These are phyloP conservation scores for Nasturtium officinale DNA, from an alignment of 345 rosid species.

Conservation along the genomic window DNA sequence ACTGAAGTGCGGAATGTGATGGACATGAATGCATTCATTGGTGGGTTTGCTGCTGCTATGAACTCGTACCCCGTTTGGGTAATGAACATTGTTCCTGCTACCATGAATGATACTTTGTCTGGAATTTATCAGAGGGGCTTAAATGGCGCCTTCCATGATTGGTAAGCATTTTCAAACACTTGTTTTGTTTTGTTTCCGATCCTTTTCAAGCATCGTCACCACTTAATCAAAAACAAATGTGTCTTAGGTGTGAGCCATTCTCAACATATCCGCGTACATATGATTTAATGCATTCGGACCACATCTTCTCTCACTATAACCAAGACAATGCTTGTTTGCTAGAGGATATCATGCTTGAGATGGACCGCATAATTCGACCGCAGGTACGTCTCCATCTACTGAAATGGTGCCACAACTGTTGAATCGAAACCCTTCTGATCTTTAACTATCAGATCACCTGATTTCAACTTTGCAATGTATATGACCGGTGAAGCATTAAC, in stretches of 20 bases:
- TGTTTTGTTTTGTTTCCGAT: not conserved
- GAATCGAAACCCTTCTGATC: conserved; percentile 1
- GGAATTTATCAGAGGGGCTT: conserved; percentile 78
- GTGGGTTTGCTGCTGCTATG: conserved; percentile 81
- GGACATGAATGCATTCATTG: conserved; percentile 87
- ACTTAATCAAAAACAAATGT: not conserved
- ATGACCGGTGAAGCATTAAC: not conserved
- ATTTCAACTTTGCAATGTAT: not conserved
- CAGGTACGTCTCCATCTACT: conserved; percentile 52
- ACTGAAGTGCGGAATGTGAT: conserved; percentile 71
- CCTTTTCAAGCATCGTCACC: conserved; percentile 10
- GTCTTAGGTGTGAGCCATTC: conserved; percentile 85
- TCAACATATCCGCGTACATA: conserved; percentile 93
- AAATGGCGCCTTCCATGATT: conserved; percentile 81
- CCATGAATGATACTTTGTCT: conserved; percentile 68
- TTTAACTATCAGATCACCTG: not conserved
- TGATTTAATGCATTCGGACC: conserved; percentile 77
- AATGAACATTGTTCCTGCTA: conserved; percentile 85
- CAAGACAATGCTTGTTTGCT: conserved; percentile 63
- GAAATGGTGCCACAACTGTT: not conserved
- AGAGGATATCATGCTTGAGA: conserved; percentile 90
- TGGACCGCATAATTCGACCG: conserved; percentile 84
- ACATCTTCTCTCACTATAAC: conserved; percentile 63
- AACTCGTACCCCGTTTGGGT: conserved; percentile 77
- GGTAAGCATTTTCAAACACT: conserved; percentile 56